Evolutionary conservation across 1,139 yeast species (phyloP), one percentile per base, ranked within the genome.

Genomic region (Candida pseudoviswanathii): DNA sequence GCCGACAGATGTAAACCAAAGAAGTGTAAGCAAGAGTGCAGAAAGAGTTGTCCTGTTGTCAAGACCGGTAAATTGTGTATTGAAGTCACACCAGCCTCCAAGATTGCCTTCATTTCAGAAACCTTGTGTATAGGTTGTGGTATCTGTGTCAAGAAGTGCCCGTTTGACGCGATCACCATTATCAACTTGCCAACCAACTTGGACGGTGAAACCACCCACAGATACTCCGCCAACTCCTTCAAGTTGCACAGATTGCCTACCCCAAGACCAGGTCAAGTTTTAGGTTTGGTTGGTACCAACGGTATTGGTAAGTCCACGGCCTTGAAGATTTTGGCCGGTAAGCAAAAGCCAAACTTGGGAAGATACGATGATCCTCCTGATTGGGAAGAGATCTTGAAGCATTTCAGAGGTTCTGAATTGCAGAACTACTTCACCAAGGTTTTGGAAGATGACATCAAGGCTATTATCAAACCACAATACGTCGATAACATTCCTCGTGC

Each of bases 241-340:
- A 94, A 94, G 73, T 81, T 94, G 64, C 99, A 94, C 70, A 84
- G 99, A 70, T 80, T 94, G 62, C 99, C 99, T 24, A 92, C 97
- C 52, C 99, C 99, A 58, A 87, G 99, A 74, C 98, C 99, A 5
- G 99, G 98, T 52, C 99, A 94, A 73, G 99, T 94, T 44, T 80
- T 94, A 59, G 99, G 99, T 57, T 81, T 94, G 60, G 99, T 94
- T 45, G 99, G 99, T 65, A 89, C 98, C 52, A 94, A 94, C 78
- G 99, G 99, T 90, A 94, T 94, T 65, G 99, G 99, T 63, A 94
- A 94, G 68, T 88, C 96, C 9, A 94, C 99, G n/a, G 99, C 99
- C 8, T 80, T 94, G 66, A 94, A 94, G 75, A 92, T 94, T 66
- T 81, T 94, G 61, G 96, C 98, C n/a, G 99, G 98, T 66, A 94